Percentiles rank a stretch among this genome's conserved stretches.
phyloP scores from a whole-genome alignment of 1,284 basidiomycete species.

The Cutaneotrichosporon arboriforme region DNA sequence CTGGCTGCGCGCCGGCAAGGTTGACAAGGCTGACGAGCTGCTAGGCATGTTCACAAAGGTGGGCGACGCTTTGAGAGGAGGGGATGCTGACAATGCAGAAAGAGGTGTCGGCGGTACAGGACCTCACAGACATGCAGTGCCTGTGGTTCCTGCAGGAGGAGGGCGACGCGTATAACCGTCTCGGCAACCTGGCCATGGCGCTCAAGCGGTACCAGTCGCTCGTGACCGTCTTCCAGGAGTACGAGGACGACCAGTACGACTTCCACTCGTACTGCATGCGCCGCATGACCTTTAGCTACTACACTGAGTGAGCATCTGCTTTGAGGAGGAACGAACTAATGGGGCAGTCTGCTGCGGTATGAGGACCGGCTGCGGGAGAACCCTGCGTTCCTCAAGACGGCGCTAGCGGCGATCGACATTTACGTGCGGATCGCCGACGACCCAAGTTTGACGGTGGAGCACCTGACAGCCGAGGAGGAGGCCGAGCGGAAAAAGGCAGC shows the following conservation, averaged over 20 bases:
- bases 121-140: conserved; percentile 96
- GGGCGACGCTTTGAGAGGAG: too few relatives aligned
- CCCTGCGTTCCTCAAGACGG: conserved; percentile 70
- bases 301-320: conserved; percentile 57
- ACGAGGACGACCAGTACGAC: conserved; percentile 96
- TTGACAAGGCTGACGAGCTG: conserved; percentile 66
- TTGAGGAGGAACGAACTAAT: conserved; percentile 1
- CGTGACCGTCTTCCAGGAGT: conserved; percentile 69
- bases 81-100: conserved; percentile 50
- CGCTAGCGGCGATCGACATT: conserved; percentile 67
- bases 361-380: conserved; percentile 74
- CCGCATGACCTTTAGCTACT: conserved; percentile 80
- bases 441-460: conserved; percentile 55
- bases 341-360: conserved; percentile 71
- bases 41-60: conserved; percentile 78
- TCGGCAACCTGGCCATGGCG: conserved; percentile 68
- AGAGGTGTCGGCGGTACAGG: conserved; percentile 65
- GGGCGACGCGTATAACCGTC: conserved; percentile 63
- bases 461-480: conserved; percentile 42
- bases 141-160: conserved; percentile 81
- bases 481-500: conserved; percentile 58
- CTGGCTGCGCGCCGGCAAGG: conserved; percentile 69
- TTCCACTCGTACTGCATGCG: conserved; percentile 95
- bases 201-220: conserved; percentile 80
- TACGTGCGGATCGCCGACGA: conserved; percentile 70